Evolutionary conservation across 768 basidiomycete species (phyloP).

Genomic region (Russula brevipes): DNA sequence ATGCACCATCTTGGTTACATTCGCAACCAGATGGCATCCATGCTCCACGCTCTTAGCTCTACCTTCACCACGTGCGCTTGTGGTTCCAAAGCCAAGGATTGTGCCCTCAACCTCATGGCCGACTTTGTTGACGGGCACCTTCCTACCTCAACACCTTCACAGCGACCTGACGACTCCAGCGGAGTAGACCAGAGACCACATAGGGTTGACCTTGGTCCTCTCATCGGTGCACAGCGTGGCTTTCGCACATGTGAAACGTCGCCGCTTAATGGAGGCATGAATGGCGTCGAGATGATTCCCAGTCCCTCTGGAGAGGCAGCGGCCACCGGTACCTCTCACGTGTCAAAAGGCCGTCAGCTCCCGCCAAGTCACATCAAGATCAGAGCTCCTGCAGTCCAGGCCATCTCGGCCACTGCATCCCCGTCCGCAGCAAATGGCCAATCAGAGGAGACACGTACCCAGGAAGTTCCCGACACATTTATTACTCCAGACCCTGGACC

Average conservation of each 20-base stretch:
- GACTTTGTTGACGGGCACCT: slow-evolving; percentile 49
- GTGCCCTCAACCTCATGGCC: slow-evolving; percentile 59
- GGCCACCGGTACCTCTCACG: slow-evolving; percentile 11
- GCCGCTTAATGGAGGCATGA: slow-evolving; percentile 55
- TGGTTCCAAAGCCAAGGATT: slow-evolving; percentile 55
- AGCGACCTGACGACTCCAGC: slow-evolving; percentile 23
- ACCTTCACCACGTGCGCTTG: slow-evolving; percentile 76
- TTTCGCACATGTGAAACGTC: slow-evolving; percentile 56
- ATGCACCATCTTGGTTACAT: slow-evolving; percentile 48
- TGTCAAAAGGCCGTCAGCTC: neutral
- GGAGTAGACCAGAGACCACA: slow-evolving; percentile 13
- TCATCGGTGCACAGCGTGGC: slow-evolving; percentile 55
- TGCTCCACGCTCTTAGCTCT: slow-evolving; percentile 62
- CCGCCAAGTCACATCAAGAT: neutral
- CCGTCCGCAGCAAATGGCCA: slow-evolving; percentile 25
- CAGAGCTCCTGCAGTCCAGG: neutral
- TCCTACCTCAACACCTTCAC: slow-evolving; percentile 27
- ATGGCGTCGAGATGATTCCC: slow-evolving; percentile 54
- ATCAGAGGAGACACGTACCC: slow-evolving; percentile 30
- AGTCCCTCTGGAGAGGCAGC: slow-evolving; percentile 7
- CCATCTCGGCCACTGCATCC: slow-evolving; percentile 16
- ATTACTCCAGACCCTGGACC: slow-evolving; percentile 1
- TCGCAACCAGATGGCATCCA: slow-evolving; percentile 60
- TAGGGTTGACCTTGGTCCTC: slow-evolving; percentile 52
- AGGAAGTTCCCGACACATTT: neutral